Base-by-base conservation (phyloP, 2,329 filamentous ascomycete species). In the Cladosporium sp. region DNA sequence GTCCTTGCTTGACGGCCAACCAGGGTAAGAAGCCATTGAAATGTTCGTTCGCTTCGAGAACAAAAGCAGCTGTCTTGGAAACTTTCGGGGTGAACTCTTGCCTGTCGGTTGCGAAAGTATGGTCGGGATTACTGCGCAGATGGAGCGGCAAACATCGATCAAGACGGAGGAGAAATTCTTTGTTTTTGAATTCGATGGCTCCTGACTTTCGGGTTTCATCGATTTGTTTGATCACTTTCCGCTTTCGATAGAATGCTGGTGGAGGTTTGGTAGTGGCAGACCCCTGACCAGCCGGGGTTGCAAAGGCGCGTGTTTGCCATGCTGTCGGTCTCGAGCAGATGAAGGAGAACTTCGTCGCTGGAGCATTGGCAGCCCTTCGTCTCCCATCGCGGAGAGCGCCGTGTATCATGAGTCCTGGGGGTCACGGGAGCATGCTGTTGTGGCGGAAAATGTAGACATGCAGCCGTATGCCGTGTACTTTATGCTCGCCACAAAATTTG, bases 1-100 rank as follows among this genome's bases (percentile, higher is more conserved):
- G 64, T 15, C 65, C 62, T 53, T 71, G 61, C 2, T 62, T 57
- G 20, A 72, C 43, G 2, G 67, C 72, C 2, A 76, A 53, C 12
- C 19, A 35, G n/a, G 5, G 7, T 18, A 48, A 6, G 19, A 48
- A 12, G 4, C 36, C n/a, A 12, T 32, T 39, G 19, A 8, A 6
- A 40, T 25, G 22, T 12, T 2, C 18, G 18, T 45, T 18, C n/a
- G 25, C 11, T 8, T 42, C 30, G 2, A 42, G 30, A 15, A 22
- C 29, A 36, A 43, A 7, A 9, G 16, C 38, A 16, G 47, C 36
- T 19, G 27, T 41, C 13, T 29, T 16, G 1, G 2, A 32, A 12
- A 29, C 38, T 13, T 47, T 11, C 27, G 41, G 38, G 15, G n/a
- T 16, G 33, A 46, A 46, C 7, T 25, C 11, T 4, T 18, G 8